A percentile compares a stretch with the other conserved stretches of the same genome.
Conservation (phyloP, 2,329 filamentous ascomycete genomes). For the Aspergillus fijiensis region DNA sequence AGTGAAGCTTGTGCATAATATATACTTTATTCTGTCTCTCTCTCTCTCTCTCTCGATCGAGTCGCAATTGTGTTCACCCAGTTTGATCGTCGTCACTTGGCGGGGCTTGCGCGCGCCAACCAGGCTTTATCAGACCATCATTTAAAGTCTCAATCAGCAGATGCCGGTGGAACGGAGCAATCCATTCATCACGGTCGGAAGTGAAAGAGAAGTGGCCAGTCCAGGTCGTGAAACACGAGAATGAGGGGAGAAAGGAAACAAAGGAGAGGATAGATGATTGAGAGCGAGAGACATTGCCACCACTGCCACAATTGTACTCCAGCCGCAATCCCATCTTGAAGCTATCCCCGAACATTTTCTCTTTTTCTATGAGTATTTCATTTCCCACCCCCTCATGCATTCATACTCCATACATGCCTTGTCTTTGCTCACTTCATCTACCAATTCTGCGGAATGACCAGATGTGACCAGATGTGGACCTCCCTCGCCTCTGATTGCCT, state of each 20-base stretch:
- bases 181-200: neutral
- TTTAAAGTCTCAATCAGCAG: slow-evolving; percentile 4
- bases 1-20: neutral
- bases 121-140: slow-evolving; percentile 7
- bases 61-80: neutral
- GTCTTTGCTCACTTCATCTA: neutral
- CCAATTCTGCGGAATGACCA: neutral
- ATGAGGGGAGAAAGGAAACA: neutral
- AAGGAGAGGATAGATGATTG: neutral
- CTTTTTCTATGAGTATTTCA: neutral
- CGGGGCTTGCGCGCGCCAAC: slow-evolving; percentile 7
- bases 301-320: neutral
- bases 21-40: neutral
- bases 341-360: neutral
- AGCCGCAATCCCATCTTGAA: neutral
- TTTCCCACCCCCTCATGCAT: neutral
- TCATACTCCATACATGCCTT: neutral
- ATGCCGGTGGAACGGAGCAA: neutral
- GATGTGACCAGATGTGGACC: neutral
- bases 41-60: neutral
- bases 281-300: neutral
- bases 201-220: neutral
- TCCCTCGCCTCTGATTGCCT: neutral
- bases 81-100: slow-evolving; percentile 9
- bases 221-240: neutral